Evolutionary conservation across 441 rosid species (phyloP).

Genomic region (Populus hybrid): DNA sequence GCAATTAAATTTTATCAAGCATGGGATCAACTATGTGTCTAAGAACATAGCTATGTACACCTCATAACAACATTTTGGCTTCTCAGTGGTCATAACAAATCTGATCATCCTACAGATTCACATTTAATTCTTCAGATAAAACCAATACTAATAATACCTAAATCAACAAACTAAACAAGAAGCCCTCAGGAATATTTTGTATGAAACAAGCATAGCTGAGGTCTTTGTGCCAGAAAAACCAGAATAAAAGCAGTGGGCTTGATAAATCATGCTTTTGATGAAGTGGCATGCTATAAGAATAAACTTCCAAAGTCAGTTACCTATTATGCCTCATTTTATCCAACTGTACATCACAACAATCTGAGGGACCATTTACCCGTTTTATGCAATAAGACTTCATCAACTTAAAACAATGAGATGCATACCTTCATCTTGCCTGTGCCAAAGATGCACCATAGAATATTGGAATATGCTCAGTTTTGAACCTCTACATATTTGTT

Average conservation of each 20-base stretch:
- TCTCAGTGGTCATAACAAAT: neutral
- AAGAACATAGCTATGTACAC: neutral
- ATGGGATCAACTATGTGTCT: neutral
- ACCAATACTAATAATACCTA: neutral
- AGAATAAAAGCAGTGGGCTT: neutral
- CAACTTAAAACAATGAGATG: neutral
- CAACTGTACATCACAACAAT: neutral
- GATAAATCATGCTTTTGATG: neutral
- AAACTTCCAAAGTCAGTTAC: too few species aligned
- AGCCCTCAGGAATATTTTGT: neutral
- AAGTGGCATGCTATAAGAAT: neutral
- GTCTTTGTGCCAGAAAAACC: neutral
- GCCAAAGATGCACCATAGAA: slow-evolving; percentile 55
- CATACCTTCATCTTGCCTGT: slow-evolving; percentile 52
- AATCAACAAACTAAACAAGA: neutral
- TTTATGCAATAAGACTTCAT: neutral
- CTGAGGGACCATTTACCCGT: neutral
- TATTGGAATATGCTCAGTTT: slow-evolving; percentile 65
- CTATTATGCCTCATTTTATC: neutral
- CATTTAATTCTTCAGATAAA: neutral
- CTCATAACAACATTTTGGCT: neutral
- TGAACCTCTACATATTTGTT: slow-evolving; percentile 68
- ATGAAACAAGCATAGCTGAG: neutral
- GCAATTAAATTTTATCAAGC: neutral
- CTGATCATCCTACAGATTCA: neutral